Base-by-base conservation (phyloP, 768 basidiomycete genomes). In the Russula griseocarnosa region DNA sequence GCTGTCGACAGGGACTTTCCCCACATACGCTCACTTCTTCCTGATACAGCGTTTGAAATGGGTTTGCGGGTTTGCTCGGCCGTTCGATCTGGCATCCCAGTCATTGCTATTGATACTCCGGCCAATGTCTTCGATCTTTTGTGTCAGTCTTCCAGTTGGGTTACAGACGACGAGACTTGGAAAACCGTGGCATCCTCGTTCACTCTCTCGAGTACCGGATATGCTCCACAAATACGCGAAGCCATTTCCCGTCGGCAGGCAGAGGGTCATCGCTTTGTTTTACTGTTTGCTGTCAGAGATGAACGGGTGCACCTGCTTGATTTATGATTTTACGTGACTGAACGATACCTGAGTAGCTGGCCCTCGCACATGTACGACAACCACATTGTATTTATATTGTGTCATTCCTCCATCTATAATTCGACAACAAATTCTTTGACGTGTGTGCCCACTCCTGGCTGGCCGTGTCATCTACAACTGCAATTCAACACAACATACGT, bases 131-230 rank as follows among this genome's bases (percentile, higher is more conserved):
- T 91, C 66, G 87, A 90, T 53, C 69, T 77, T 2, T 81, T 93
- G 78, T 78, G 79, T 32, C 80, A 77, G 70, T 83, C 73, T 40
- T 70, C 83, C 4, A 72, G 75, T 18, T 92, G 91, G 91, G 74
- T 91, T 28, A 80, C 79, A 5, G 88, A 90, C 64, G 91, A 93
- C 50, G 88, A 92, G 44, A 77, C 79, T 0, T 90, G 91, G 88
- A 87, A 85, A 73, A 63, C 76, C 2, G 78, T 91, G 44, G 71
- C 79, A 8, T 76, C 79, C 0, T 72, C 74, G 10, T 87, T 90
- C 72, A 83, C 86, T 0, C 74, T 80, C 30, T 78, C 82, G 51
- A 81, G 83, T 57, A 76, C 81, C 8, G 79, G 81, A 3, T 91
- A 91, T 70, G 88, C 86, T 1, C 72, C 79, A 26, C 86, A 87